Evolutionary conservation across 2,329 filamentous ascomycete species (phyloP).

Genomic region (Penicillium sp.): DNA sequence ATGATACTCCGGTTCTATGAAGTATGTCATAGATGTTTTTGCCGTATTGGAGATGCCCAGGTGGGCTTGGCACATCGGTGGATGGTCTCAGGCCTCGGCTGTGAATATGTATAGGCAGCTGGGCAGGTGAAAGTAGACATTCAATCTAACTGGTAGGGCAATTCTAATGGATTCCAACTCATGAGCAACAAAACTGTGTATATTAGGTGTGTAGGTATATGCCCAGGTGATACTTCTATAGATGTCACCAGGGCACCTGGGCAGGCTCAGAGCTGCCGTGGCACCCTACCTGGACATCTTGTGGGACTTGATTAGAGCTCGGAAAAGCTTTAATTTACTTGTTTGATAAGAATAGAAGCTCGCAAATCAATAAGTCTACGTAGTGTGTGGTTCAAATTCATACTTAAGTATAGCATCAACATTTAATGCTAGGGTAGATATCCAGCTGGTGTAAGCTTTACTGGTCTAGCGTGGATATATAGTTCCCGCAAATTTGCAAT

Average conservation of each 20-base stretch:
- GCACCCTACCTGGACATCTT: background rate
- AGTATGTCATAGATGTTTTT: background rate
- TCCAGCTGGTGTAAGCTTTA: background rate
- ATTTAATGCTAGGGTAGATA: background rate
- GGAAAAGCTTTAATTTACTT: background rate
- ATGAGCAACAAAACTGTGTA: too few relatives aligned
- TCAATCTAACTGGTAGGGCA: background rate
- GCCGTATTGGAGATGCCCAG: background rate
- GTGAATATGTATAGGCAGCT: background rate
- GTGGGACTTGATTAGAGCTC: background rate
- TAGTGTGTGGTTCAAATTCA: background rate
- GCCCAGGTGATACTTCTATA: background rate
- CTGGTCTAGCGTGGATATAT: conserved; percentile 4
- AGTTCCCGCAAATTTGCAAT: conserved; percentile 15
- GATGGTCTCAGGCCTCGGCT: background rate
- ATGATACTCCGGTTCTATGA: conserved; percentile 29
- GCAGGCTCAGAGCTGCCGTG: background rate
- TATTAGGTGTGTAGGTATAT: background rate
- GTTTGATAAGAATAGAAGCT: background rate
- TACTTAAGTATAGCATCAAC: background rate
- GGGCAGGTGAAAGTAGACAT: background rate
- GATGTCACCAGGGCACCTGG: background rate
- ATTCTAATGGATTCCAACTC: background rate
- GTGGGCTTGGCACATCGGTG: background rate
- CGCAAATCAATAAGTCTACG: background rate